Evolutionary conservation across 2,329 filamentous ascomycete species (phyloP).

Genomic region (Alternaria alternata): DNA sequence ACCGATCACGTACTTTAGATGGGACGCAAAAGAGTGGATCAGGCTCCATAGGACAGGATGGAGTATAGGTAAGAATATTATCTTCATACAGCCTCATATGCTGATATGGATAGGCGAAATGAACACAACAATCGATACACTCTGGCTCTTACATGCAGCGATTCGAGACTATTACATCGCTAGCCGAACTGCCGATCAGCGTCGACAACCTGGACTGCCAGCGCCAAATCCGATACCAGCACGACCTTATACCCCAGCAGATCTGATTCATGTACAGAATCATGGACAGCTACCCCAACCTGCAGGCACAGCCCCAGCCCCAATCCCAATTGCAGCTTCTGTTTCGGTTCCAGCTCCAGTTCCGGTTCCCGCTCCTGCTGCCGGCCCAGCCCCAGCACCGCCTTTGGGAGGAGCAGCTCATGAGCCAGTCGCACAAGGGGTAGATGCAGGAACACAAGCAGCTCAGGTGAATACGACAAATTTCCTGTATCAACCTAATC

Average conservation of each 20-base stretch:
- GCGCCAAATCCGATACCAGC: background rate
- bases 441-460: background rate
- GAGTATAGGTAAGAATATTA: background rate
- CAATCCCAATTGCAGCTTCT: background rate
- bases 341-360: background rate
- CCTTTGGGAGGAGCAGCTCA: background rate
- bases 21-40: background rate
- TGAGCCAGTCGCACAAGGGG: background rate
- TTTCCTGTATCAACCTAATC: background rate
- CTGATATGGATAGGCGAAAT: background rate
- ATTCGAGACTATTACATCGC: background rate
- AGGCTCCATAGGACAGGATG: background rate
- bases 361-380: background rate
- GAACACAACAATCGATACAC: background rate
- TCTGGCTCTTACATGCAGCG: background rate
- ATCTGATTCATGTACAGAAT: background rate
- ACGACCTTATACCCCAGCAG: background rate
- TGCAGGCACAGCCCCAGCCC: background rate
- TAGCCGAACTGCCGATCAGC: background rate
- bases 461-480: background rate
- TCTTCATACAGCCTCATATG: background rate
- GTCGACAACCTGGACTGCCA: background rate
- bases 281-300: background rate
- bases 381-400: background rate
- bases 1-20: background rate